Conservation (phyloP, 139 green algal genomes). For the Astrephomene gubernaculifera region DNA sequence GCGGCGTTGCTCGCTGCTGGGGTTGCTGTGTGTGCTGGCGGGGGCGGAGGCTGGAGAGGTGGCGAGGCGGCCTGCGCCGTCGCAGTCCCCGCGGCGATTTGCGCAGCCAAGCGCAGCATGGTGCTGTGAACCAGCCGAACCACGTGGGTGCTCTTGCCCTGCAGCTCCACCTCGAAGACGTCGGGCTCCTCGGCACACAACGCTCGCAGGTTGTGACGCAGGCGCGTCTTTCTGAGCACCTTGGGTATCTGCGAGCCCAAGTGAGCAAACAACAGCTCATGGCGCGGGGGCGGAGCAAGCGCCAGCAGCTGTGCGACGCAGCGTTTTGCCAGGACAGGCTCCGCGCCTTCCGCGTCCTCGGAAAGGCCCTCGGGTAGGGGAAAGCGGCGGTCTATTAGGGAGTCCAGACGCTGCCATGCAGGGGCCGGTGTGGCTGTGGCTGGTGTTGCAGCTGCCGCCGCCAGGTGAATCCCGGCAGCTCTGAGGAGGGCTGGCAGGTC, state of each 20-base stretch:
- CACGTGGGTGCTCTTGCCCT: background rate
- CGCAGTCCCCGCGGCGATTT: too few relatives aligned
- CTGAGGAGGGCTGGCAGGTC: background rate
- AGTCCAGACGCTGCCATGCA: too few relatives aligned
- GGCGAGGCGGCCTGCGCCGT: too few relatives aligned
- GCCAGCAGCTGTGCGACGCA: background rate
- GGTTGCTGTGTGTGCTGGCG: background rate
- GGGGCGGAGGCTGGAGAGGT: too few relatives aligned
- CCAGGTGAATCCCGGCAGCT: too few relatives aligned
- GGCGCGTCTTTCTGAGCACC: background rate
- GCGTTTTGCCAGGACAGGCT: background rate
- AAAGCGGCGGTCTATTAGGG: too few relatives aligned
- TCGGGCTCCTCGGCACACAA: slow-evolving; percentile 2
- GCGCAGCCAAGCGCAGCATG: too few relatives aligned
- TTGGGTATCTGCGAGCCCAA: background rate
- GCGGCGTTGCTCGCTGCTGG: background rate
- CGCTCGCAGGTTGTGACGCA: background rate
- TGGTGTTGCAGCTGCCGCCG: too few relatives aligned
- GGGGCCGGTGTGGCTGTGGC: too few relatives aligned
- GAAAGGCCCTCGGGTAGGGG: too few relatives aligned
- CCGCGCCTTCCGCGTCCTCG: too few relatives aligned
- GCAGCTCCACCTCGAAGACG: slow-evolving; percentile 28
- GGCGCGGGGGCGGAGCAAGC: background rate
- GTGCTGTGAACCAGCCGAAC: background rate
- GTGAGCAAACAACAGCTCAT: background rate